Conservation (phyloP, 163 green algal genomes). For the Coccomyxa subellipsoidea region DNA sequence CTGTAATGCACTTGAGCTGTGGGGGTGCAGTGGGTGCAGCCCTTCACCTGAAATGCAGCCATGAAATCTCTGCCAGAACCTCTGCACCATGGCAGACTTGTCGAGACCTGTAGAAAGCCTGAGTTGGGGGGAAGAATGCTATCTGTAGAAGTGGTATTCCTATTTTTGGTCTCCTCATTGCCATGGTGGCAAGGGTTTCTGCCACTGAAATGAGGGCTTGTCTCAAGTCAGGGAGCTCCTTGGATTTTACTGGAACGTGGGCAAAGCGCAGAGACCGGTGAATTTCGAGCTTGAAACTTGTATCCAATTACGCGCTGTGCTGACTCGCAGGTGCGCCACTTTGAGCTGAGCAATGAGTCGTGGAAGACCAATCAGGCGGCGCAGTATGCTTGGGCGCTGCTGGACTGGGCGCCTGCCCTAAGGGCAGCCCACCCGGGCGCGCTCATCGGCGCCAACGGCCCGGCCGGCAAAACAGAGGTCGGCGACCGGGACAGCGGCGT, state of each 20-base stretch:
- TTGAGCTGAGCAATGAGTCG: conserved; percentile 10
- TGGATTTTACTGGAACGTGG: too few relatives aligned
- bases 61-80: too few relatives aligned
- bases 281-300: too few relatives aligned
- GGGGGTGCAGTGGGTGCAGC: too few relatives aligned
- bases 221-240: too few relatives aligned
- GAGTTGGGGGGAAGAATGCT: too few relatives aligned
- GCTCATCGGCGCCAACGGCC: neutral
- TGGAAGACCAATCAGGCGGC: neutral
- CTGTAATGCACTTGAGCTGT: too few relatives aligned
- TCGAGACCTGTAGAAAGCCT: neutral
- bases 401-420: conserved; percentile 2
- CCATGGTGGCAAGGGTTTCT: neutral
- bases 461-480: neutral
- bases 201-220: too few relatives aligned
- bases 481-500: neutral
- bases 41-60: too few relatives aligned
- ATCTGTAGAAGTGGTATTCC: too few relatives aligned
- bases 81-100: too few relatives aligned
- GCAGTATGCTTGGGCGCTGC: neutral
- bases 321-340: neutral
- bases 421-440: neutral
- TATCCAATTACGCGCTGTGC: neutral
- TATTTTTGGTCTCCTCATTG: neutral
- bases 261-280: too few relatives aligned